phyloP scores from a whole-genome alignment of 257 asterid species.

The Knoxia roxburghii region DNA sequence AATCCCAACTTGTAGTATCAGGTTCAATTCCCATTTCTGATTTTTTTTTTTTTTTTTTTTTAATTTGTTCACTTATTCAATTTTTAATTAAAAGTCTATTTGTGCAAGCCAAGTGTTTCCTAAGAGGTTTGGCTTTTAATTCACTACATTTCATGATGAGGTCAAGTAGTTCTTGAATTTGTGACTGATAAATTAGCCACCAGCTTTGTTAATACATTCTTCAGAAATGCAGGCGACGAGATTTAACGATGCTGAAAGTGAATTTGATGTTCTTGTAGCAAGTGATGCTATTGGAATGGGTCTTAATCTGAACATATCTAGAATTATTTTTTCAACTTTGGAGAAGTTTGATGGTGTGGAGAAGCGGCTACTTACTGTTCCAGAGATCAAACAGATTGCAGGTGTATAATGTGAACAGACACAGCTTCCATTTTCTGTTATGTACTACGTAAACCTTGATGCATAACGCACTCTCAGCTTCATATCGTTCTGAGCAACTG shows the following conservation, averaged over 20 bases:
- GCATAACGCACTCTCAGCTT: neutral
- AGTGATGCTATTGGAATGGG: slow-evolving; percentile 99
- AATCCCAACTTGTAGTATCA: neutral
- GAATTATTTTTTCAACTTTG: slow-evolving; percentile 79
- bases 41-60: no score
- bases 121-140: neutral
- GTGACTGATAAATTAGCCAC: slow-evolving; percentile 17
- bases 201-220: slow-evolving; percentile 42
- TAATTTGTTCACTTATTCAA: neutral
- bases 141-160: no score
- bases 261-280: slow-evolving; percentile 86
- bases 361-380: slow-evolving; percentile 62
- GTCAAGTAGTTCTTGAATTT: no score
- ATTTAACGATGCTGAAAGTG: slow-evolving; percentile 83
- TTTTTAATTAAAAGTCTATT: neutral
- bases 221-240: slow-evolving; percentile 88
- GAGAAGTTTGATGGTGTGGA: slow-evolving; percentile 76
- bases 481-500: neutral
- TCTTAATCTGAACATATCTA: slow-evolving; percentile 89
- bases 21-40: neutral
- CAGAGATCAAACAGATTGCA: slow-evolving; percentile 97
- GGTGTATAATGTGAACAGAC: slow-evolving; percentile 33
- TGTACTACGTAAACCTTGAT: neutral
- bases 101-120: neutral
- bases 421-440: neutral